Evolutionary conservation across 1,284 basidiomycete species (phyloP).

Genomic region (Nidula niveotomentosa): DNA sequence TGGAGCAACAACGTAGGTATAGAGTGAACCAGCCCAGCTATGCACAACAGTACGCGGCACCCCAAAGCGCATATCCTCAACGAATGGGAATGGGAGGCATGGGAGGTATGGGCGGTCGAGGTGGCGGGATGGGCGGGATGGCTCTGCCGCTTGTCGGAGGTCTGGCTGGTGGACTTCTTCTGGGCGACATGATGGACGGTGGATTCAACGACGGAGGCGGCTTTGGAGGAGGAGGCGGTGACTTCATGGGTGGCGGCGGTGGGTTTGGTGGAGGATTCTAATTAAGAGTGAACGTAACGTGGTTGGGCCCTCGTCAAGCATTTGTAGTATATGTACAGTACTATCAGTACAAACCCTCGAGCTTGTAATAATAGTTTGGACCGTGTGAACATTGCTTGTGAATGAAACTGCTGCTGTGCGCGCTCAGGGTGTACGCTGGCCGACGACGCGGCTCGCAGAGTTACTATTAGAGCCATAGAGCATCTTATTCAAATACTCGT

Average conservation of each 20-base stretch:
- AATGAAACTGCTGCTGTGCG: too few relatives aligned
- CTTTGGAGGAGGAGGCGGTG: conserved; percentile 19
- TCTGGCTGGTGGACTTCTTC: conserved; percentile 57
- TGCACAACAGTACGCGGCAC: conserved; percentile 13
- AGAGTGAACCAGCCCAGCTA: conserved; percentile 4
- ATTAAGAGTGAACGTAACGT: too few relatives aligned
- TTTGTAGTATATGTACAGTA: too few relatives aligned
- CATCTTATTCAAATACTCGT: too few relatives aligned
- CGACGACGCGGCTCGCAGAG: too few relatives aligned
- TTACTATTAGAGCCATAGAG: too few relatives aligned
- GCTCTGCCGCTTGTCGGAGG: conserved; percentile 56
- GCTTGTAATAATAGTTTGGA: too few relatives aligned
- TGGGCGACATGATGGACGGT: conserved; percentile 46
- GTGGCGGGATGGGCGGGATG: conserved; percentile 33
- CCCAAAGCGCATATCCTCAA: conserved; percentile 12
- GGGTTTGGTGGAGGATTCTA: conserved; percentile 19
- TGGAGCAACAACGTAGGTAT: conserved; percentile 7
- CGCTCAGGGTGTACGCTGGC: too few relatives aligned
- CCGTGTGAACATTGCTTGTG: too few relatives aligned
- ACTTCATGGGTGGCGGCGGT: conserved; percentile 16
- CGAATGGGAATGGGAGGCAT: background rate
- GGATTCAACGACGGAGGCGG: conserved; percentile 17
- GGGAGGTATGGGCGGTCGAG: conserved; percentile 14
- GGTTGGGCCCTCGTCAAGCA: too few relatives aligned
- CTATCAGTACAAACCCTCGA: too few relatives aligned